Evolutionary conservation across 2,329 filamentous ascomycete genomes (phyloP).

Genomic region (Sarocladium oryzae): DNA sequence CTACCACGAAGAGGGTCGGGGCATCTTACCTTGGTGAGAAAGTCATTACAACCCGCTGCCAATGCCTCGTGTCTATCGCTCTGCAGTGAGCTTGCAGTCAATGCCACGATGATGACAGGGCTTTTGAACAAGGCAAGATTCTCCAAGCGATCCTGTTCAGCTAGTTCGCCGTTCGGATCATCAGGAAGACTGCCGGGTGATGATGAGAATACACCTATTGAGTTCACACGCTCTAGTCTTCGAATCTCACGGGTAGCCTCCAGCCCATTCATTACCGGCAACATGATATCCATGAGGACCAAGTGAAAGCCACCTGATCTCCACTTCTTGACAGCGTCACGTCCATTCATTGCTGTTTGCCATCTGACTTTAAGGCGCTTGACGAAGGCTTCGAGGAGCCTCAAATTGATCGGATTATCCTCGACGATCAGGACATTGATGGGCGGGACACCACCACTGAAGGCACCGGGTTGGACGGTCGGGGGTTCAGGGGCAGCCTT

Average conservation of each 20-base stretch:
- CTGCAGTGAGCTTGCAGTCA: slow-evolving; percentile 90
- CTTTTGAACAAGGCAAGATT: slow-evolving; percentile 78
- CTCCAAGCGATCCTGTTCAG: slow-evolving; percentile 62
- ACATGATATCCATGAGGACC: slow-evolving; percentile 96
- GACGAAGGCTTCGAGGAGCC: slow-evolving; percentile 90
- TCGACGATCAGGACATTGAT: slow-evolving; percentile 98
- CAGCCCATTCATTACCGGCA: slow-evolving; percentile 92
- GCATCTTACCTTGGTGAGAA: slow-evolving; percentile 78
- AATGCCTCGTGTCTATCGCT: slow-evolving; percentile 92
- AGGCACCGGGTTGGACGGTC: slow-evolving; percentile 38
- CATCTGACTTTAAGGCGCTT: slow-evolving; percentile 92
- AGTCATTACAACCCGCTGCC: slow-evolving; percentile 95
- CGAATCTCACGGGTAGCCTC: slow-evolving; percentile 94
- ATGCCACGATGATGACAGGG: slow-evolving; percentile 93
- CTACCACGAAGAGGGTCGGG: too few species aligned
- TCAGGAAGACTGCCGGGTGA: slow-evolving; percentile 30
- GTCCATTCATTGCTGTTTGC: slow-evolving; percentile 95
- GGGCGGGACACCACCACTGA: slow-evolving; percentile 80
- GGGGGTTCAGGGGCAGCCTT: slow-evolving; percentile 25
- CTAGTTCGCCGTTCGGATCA: slow-evolving; percentile 32
- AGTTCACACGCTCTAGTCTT: slow-evolving; percentile 80
- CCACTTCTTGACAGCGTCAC: slow-evolving; percentile 92
- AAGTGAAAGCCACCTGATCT: slow-evolving; percentile 86
- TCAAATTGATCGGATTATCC: slow-evolving; percentile 96
- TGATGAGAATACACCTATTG: slow-evolving; percentile 85